phyloP scores from a whole-genome alignment of 345 rosid genomes.

The Balakata baccata region DNA sequence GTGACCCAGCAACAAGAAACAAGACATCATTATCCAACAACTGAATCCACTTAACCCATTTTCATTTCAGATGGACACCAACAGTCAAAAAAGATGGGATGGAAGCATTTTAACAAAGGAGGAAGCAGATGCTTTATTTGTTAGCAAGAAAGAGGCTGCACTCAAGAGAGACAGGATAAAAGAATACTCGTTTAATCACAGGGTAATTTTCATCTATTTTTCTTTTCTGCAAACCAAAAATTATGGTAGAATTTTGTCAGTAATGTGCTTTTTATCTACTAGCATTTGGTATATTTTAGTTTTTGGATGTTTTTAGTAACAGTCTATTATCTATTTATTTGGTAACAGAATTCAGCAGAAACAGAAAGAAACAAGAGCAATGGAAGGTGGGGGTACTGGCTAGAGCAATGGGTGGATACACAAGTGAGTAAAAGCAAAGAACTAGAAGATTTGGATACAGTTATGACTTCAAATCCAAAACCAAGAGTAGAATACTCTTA shows the following conservation, averaged over 20 bases:
- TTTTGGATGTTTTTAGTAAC: too few relatives aligned
- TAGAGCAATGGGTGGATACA: conserved; percentile 82
- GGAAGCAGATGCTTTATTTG: conserved; percentile 55
- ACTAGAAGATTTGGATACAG: conserved; percentile 69
- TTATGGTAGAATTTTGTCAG: too few relatives aligned
- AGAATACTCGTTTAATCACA: conserved; percentile 58
- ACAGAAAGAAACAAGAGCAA: conserved; percentile 51
- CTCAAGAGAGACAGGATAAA: conserved; percentile 62
- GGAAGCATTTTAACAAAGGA: conserved; percentile 76
- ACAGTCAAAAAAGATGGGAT: conserved; percentile 69
- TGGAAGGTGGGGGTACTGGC: conserved; percentile 81
- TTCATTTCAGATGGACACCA: conserved; percentile 56
- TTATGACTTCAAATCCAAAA: conserved; percentile 38
- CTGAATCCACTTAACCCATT: too few relatives aligned
- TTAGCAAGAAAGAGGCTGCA: conserved; percentile 71
- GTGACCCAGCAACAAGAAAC: too few relatives aligned
- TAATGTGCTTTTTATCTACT: too few relatives aligned
- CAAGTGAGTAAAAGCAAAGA: conserved; percentile 69
- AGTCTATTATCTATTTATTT: too few relatives aligned
- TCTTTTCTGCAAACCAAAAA: too few relatives aligned
- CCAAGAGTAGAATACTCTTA: conserved; percentile 33
- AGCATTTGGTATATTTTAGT: too few relatives aligned
- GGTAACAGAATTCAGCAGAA: conserved; percentile 69
- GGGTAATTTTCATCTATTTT: conserved; percentile 37
- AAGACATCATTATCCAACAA: neutral